These are phyloP conservation scores for Diutina mesorugosa DNA, from an alignment of 1,139 yeast genomes.

Conservation along the genomic window DNA sequence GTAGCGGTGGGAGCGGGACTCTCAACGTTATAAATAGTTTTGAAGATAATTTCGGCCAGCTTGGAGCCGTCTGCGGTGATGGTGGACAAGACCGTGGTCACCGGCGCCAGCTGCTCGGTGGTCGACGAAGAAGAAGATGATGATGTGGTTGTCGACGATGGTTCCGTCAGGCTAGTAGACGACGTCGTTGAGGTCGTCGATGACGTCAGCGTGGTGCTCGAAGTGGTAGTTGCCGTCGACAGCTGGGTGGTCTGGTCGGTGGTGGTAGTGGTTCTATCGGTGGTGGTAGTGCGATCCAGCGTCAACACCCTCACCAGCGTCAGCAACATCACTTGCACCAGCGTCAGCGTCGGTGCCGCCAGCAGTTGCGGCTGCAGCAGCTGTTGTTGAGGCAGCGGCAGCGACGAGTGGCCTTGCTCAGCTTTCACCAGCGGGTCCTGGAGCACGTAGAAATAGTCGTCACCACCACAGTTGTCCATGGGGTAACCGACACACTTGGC, in stretches of 20 bases:
- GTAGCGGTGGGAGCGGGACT: neutral
- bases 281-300: neutral
- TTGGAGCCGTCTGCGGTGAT: slow-evolving; percentile 1
- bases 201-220: neutral
- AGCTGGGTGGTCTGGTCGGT: neutral
- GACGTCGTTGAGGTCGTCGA: slow-evolving; percentile 9
- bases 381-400: too few relatives aligned
- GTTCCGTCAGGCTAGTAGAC: slow-evolving; percentile 8
- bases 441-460: slow-evolving; percentile 35
- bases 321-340: neutral
- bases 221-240: neutral
- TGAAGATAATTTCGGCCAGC: neutral
- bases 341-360: neutral
- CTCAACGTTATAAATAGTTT: neutral
- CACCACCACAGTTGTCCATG: slow-evolving; percentile 53
- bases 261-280: neutral
- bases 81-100: slow-evolving; percentile 1
- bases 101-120: neutral
- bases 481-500: slow-evolving; percentile 44
- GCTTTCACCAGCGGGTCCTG: slow-evolving; percentile 19
- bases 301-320: neutral
- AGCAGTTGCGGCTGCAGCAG: neutral
- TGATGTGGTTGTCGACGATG: slow-evolving; percentile 8
- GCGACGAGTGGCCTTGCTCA: neutral
- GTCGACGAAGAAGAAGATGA: slow-evolving; percentile 6